Conservation (phyloP, 2,329 filamentous ascomycete genomes). For the Colletotrichum acutatum region DNA sequence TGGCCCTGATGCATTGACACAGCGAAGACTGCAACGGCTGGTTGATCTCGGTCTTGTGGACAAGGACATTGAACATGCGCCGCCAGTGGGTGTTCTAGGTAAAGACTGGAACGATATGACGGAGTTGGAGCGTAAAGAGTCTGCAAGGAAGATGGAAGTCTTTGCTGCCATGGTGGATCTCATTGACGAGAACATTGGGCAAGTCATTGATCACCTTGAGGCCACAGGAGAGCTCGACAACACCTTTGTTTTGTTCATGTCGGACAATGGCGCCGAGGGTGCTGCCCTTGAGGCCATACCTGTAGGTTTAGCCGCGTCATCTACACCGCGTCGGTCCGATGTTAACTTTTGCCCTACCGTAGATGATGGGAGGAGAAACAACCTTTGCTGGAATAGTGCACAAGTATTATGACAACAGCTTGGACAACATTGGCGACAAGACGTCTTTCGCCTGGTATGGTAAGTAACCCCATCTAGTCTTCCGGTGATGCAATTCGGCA, state of each 20-base stretch:
- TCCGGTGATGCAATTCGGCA: constrained; percentile 23
- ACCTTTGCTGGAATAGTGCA: constrained; percentile 52
- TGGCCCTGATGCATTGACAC: constrained; percentile 58
- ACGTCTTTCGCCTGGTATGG: constrained; percentile 63
- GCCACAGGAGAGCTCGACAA: constrained; percentile 62
- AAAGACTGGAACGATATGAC: constrained; percentile 19
- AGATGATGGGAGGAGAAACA: not conserved
- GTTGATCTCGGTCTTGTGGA: constrained; percentile 53
- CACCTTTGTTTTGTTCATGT: constrained; percentile 66
- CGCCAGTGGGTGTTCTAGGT: not conserved
- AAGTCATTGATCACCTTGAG: constrained; percentile 61
- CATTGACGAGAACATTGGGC: constrained; percentile 64
- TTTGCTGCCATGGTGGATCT: constrained; percentile 68
- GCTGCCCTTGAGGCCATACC: constrained; percentile 31
- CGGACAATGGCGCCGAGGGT: constrained; percentile 56
- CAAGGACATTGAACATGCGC: constrained; percentile 39
- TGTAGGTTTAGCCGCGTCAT: not conserved
- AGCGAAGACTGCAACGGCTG: constrained; percentile 55
- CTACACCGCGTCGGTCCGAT: not conserved
- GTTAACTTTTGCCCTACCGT: not conserved
- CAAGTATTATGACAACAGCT: constrained; percentile 62
- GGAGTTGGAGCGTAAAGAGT: constrained; percentile 36
- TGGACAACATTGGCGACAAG: constrained; percentile 62
- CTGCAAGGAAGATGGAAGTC: constrained; percentile 52
- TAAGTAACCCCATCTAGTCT: not conserved